Conservation (phyloP, 192 early-diverging fungal species). For the Coemansia reversa region DNA sequence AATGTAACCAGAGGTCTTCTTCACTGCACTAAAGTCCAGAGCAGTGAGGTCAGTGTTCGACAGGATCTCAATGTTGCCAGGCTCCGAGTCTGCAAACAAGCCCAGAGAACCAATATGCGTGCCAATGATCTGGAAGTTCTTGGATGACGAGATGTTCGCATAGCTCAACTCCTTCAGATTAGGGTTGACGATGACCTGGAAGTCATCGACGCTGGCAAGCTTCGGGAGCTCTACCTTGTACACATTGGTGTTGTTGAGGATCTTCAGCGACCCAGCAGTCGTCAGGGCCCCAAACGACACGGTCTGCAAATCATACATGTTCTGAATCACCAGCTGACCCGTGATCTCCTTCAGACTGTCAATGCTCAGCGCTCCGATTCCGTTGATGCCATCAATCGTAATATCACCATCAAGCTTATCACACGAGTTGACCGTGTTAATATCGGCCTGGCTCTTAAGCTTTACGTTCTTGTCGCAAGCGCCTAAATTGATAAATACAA, state of each 20-base stretch:
- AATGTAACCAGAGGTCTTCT: constrained; percentile 51
- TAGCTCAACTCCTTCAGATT: constrained; percentile 49
- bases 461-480: constrained; percentile 46
- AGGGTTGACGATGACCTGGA: constrained; percentile 57
- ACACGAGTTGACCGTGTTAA: constrained; percentile 47
- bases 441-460: constrained; percentile 40
- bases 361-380: constrained; percentile 32
- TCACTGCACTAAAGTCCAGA: constrained; percentile 56
- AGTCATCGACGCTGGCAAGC: constrained; percentile 43
- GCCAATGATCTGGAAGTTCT: constrained; percentile 56
- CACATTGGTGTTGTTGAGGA: constrained; percentile 61
- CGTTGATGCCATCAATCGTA: constrained; percentile 34
- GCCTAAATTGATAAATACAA: constrained; percentile 15
- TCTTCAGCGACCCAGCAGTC: constrained; percentile 40
- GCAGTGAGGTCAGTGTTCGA: constrained; percentile 56
- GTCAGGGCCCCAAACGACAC: constrained; percentile 49
- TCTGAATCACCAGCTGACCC: constrained; percentile 54
- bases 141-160: constrained; percentile 48
- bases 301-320: constrained; percentile 55
- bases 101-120: constrained; percentile 49
- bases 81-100: constrained; percentile 37
- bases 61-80: constrained; percentile 55
- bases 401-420: constrained; percentile 40
- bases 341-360: constrained; percentile 44
- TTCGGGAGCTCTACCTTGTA: constrained; percentile 43